Base-by-base conservation (phyloP, 1,284 basidiomycete species). In the Malassezia obtusa region DNA sequence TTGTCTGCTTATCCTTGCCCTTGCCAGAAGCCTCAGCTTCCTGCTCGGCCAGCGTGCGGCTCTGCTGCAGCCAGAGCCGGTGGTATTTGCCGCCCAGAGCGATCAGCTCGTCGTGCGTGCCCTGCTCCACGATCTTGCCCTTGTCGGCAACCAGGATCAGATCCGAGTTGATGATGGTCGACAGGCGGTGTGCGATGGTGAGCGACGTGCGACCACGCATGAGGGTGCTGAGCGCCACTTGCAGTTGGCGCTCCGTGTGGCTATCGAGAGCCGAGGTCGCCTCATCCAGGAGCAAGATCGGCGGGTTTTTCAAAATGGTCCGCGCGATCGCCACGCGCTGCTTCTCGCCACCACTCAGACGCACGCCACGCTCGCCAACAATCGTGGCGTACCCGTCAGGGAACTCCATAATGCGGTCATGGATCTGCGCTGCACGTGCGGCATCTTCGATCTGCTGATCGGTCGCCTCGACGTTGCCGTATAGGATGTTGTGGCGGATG, bases 271-370 rank as follows among this genome's bases (percentile, higher is more conserved):
- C 83, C 81, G 12, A 84, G 1, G 68, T 87, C 12, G 85, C 85
- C 75, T 88, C 86, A 71, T 90, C 89, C 45, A 90, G 72, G 14
- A 90, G 77, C 36, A 91, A 74, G 50, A 90, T 82, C 6, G 86
- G 85, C 15, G 89, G 86, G 67, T 85, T 85, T 76, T 91, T 91
- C 50, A 87, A 76, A 44, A 92, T 78, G 2, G 87, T 89, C 45
- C 88, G 79, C 0, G 89, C 88, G 64, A 94, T 84, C 11, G 89
- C 85, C 11, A 89, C 85, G 3, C 85, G 80, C 68, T 89, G 87
- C 76, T 86, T 86, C 76, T 89, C 86, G 30, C 71, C 71, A 1
- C 77, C 77, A 5, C 64, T 68, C 43, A 91, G 76, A 41, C 86
- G 77, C 14, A 89, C 82, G 28, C 88, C 88, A 26, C 88, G 81